Evolutionary conservation across 106 monocot genomes (phyloP).

Genomic region (Dioscorea alata): DNA sequence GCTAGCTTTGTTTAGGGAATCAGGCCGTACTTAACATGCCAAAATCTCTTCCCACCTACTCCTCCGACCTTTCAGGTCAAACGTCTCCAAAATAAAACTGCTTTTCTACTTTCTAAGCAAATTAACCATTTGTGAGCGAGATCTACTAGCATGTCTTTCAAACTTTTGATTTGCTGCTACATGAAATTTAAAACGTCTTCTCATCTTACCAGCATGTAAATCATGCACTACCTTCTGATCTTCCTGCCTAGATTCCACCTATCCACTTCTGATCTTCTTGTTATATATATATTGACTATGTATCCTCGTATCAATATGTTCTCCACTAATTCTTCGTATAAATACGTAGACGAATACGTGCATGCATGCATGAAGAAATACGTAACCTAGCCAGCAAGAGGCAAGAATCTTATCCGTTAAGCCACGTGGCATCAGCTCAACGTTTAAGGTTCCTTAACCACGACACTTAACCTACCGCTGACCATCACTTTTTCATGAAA

Average conservation of each 20-base stretch:
- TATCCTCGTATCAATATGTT: not conserved
- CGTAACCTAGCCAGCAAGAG: too few relatives aligned
- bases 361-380: too few relatives aligned
- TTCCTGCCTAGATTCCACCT: not conserved
- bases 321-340: not conserved
- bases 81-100: not conserved
- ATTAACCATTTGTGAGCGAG: too few relatives aligned
- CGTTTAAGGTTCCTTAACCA: too few relatives aligned
- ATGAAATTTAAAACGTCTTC: not conserved
- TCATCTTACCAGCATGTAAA: not conserved
- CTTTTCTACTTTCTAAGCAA: too few relatives aligned
- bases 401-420: too few relatives aligned
- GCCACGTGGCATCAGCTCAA: too few relatives aligned
- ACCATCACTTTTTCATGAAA: too few relatives aligned
- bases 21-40: constrained; percentile 9
- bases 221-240: not conserved
- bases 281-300: not conserved
- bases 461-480: too few relatives aligned
- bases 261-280: not conserved
- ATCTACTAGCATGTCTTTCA: too few relatives aligned
- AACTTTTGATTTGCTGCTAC: not conserved
- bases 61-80: not conserved
- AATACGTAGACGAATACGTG: too few relatives aligned
- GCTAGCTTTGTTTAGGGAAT: not conserved
- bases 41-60: not conserved